These are phyloP conservation scores for Candida maris DNA, from an alignment of 805 yeast genomes.

Conservation along the genomic window DNA sequence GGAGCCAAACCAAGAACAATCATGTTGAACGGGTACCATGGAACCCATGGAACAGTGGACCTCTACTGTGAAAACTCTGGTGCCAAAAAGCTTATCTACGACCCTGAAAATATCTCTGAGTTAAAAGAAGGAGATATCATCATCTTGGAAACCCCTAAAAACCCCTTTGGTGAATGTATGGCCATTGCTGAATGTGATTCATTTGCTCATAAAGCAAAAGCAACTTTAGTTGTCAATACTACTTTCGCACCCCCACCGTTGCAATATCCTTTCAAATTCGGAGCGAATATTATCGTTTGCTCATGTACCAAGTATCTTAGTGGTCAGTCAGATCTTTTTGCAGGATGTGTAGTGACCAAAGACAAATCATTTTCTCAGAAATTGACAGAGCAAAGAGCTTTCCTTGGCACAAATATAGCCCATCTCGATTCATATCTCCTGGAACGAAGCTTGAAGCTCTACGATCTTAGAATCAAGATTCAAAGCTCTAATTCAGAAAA, in stretches of 20 bases:
- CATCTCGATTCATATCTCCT: constrained; percentile 71
- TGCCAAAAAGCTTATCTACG: constrained; percentile 43
- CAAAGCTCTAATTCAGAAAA: constrained; percentile 62
- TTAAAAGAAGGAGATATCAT: neutral
- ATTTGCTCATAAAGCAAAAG: constrained; percentile 73
- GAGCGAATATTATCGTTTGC: constrained; percentile 85
- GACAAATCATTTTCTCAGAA: constrained; percentile 40
- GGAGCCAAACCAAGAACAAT: constrained; percentile 69
- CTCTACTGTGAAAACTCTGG: constrained; percentile 60
- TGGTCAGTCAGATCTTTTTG: constrained; percentile 84
- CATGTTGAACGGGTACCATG: constrained; percentile 79
- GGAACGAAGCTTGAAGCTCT: constrained; percentile 75
- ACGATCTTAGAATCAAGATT: constrained; percentile 59
- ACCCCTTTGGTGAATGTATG: neutral
- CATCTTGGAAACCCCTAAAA: neutral
- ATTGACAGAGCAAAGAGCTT: constrained; percentile 59
- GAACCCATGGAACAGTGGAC: constrained; percentile 65
- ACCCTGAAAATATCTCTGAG: constrained; percentile 39
- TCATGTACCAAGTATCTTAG: constrained; percentile 91
- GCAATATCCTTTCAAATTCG: constrained; percentile 72
- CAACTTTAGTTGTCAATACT: constrained; percentile 68
- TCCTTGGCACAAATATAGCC: constrained; percentile 73
- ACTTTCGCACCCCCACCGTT: constrained; percentile 93
- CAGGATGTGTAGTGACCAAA: constrained; percentile 73
- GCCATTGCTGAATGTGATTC: constrained; percentile 36